These are phyloP conservation scores for Cocos nucifera DNA, from an alignment of 176 grass and related monocot species.

Conservation along the genomic window DNA sequence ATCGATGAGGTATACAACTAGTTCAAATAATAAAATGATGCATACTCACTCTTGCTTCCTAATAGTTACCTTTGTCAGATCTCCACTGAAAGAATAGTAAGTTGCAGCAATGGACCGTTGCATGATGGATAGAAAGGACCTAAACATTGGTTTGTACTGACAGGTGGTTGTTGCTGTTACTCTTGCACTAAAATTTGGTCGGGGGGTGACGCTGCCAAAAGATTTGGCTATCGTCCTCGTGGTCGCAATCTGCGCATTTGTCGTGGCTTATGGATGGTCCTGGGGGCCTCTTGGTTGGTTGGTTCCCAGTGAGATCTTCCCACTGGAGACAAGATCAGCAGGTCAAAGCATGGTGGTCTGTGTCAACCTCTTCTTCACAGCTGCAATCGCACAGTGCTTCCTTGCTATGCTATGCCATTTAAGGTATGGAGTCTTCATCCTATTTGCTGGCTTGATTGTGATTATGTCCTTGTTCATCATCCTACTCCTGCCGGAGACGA, in stretches of 20 bases:
- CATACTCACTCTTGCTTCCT: too few species aligned
- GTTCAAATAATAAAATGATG: too few species aligned
- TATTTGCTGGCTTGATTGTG: conserved; percentile 7
- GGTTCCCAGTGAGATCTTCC: conserved; percentile 16
- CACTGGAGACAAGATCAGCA: conserved; percentile 11
- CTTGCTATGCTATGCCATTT: conserved; percentile 19
- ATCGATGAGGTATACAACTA: too few species aligned
- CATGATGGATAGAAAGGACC: too few species aligned
- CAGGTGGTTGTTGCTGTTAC: conserved; percentile 8
- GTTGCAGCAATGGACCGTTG: too few species aligned
- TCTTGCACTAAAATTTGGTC: conserved; percentile 12
- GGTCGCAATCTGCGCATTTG: conserved; percentile 8
- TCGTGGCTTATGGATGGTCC: conserved; percentile 16
- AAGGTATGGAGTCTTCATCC: conserved; percentile 12
- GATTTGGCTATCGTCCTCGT: background rate
- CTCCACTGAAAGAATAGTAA: too few species aligned
- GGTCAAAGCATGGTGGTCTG: conserved; percentile 12
- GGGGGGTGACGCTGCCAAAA: background rate
- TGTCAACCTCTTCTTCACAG: conserved; percentile 20
- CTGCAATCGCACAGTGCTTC: conserved; percentile 15
- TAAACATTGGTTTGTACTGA: too few species aligned
- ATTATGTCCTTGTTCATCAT: conserved; percentile 14
- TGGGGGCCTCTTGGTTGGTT: conserved; percentile 14
- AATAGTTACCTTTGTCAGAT: too few species aligned
- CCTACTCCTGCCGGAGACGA: conserved; percentile 8